A percentile compares a stretch with the other conserved stretches of the same genome.
Evolutionary conservation across 2,329 filamentous ascomycete species (phyloP).

Genomic region (Xylogone sp.): DNA sequence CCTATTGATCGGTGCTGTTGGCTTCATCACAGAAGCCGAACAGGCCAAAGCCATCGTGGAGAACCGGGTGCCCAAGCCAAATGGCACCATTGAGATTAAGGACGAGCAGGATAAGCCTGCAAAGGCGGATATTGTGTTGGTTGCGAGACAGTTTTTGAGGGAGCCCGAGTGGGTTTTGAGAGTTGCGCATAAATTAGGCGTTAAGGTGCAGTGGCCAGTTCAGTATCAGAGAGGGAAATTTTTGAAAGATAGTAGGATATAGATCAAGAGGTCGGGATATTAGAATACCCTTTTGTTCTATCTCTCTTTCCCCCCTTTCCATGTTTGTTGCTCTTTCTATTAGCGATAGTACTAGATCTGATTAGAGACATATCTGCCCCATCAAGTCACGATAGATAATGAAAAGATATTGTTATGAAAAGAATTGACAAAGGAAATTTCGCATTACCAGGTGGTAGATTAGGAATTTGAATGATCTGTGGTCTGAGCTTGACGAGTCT

Average conservation of each 20-base stretch:
- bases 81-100: slow-evolving; percentile 34
- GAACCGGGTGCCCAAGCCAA: slow-evolving; percentile 30
- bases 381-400: too few relatives aligned
- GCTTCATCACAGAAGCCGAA: slow-evolving; percentile 65
- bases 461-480: too few relatives aligned
- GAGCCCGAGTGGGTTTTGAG: slow-evolving; percentile 76
- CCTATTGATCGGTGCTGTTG: slow-evolving; percentile 71
- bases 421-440: too few relatives aligned
- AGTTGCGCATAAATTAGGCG: slow-evolving; percentile 67
- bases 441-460: too few relatives aligned
- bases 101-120: slow-evolving; percentile 29
- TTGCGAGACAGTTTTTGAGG: slow-evolving; percentile 74
- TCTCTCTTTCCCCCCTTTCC: too few relatives aligned
- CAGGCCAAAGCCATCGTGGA: slow-evolving; percentile 60
- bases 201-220: slow-evolving; percentile 63
- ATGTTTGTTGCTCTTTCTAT: too few relatives aligned
- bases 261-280: not conserved
- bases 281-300: too few relatives aligned
- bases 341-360: too few relatives aligned
- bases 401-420: too few relatives aligned
- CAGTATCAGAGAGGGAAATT: slow-evolving; percentile 2
- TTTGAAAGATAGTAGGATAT: not conserved
- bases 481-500: too few relatives aligned
- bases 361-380: too few relatives aligned
- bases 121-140: slow-evolving; percentile 66